Evolutionary conservation across 2,329 filamentous ascomycete species (phyloP), one percentile per base, ranked within the genome.

Genomic region (Claviceps pazoutovae): DNA sequence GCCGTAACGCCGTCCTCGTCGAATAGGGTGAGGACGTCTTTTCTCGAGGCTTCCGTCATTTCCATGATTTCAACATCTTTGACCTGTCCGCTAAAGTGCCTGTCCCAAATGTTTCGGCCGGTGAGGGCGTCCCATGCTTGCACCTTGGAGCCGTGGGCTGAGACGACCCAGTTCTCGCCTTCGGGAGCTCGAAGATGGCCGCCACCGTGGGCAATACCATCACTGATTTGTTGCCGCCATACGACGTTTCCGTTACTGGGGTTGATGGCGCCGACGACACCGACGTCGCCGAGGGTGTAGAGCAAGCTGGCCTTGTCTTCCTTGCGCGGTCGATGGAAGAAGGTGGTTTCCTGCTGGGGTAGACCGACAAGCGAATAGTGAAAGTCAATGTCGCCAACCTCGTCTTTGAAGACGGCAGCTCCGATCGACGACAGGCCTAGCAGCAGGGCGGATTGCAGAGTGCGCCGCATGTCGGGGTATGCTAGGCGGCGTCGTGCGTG

Each of bases 341-440:
- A 94, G 59, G 91, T 96, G 55, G 88, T 86, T 56, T 87, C 80
- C 65, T 80, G 74, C 65, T 85, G 84, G 51, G 93, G 89, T 39
- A 87, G 71, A 62, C 93, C 93, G 62, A 98, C 74, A 48, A 97
- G 82, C 57, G 87, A 81, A 71, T 95, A 83, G 70, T 97, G 91
- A 72, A 89, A 97, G 70, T 98, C 93, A 66, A 94, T 80, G 61
- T 88, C 79, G 71, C 83, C 90, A 59, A 94, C 89, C 68, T 98
- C 91, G 64, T 98, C 93, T 59, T 79, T 76, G 71, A 89, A 95
- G 54, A 97, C 81, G 57, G 89, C 87, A 6, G 59, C 60, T 49
- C 79, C 71, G 47, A 71, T 60, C 48, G 68, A 62, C 52, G 68
- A 66, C 46, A 71, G 62, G 57, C 64, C 68, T 58, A 71, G 60